phyloP scores from a whole-genome alignment of 176 grass and related monocot genomes.

The Themeda triandra region DNA sequence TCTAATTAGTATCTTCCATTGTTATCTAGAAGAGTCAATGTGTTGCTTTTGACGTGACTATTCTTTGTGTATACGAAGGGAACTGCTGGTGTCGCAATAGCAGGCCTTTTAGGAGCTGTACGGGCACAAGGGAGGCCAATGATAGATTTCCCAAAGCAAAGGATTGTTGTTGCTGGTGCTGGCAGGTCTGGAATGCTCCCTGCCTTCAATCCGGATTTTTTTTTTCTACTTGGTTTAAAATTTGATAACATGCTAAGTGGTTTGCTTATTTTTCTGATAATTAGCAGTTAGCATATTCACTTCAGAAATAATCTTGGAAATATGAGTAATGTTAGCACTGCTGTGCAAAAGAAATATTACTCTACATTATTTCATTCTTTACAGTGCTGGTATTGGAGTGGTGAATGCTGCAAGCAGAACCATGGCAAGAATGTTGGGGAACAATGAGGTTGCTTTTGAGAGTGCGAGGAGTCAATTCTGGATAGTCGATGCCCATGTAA shows the following conservation, averaged over 20 bases:
- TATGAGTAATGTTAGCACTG: not conserved
- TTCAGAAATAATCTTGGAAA: constrained; percentile 6
- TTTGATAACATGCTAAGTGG: not conserved
- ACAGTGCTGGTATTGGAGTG: constrained; percentile 97
- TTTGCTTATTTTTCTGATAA: not conserved
- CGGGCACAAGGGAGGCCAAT: constrained; percentile 94
- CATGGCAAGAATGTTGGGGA: constrained; percentile 95
- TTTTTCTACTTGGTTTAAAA: constrained; percentile 11
- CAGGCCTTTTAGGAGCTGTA: constrained; percentile 95
- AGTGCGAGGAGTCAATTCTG: constrained; percentile 97
- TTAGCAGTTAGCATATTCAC: not conserved
- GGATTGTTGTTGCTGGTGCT: constrained; percentile 96
- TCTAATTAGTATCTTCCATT: constrained; percentile 1
- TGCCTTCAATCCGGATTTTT: not conserved
- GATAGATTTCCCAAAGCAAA: constrained; percentile 99
- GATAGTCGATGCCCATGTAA: constrained; percentile 92
- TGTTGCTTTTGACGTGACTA: constrained; percentile 15
- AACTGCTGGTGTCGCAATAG: constrained; percentile 99
- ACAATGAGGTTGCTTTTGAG: constrained; percentile 86
- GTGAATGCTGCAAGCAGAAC: constrained; percentile 94
- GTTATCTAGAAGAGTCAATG: not conserved
- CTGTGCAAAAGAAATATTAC: constrained; percentile 6
- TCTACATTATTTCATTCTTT: constrained; percentile 22
- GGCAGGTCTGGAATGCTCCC: constrained; percentile 55
- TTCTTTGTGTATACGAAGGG: constrained; percentile 63